phyloP scores from a whole-genome alignment of 2,329 filamentous ascomycete genomes.

The Colletotrichum noveboracense region DNA sequence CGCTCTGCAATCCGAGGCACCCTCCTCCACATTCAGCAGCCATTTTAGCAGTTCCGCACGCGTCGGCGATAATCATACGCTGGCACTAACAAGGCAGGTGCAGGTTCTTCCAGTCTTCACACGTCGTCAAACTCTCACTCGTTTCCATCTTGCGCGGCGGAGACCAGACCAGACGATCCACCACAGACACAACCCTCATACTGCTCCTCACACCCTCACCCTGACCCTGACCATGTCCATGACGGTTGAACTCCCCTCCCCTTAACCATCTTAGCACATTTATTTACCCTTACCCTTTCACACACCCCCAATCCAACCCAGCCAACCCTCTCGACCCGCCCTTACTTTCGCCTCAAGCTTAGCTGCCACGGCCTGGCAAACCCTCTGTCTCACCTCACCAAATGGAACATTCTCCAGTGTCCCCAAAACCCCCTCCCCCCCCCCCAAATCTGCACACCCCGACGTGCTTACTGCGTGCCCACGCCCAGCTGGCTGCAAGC shows the following conservation, averaged over 20 bases:
- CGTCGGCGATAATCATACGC: not conserved
- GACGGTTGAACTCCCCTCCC: not conserved
- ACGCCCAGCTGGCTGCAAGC: not conserved
- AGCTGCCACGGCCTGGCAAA: not conserved
- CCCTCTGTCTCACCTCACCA: not conserved
- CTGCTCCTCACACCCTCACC: not conserved
- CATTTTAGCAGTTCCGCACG: not conserved
- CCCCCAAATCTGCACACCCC: not conserved
- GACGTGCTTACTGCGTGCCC: not conserved
- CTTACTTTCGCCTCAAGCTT: not conserved
- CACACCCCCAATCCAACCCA: not conserved
- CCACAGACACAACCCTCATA: conserved; percentile 16
- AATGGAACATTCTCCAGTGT: not conserved
- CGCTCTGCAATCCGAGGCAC: not conserved
- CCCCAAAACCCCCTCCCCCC: not conserved
- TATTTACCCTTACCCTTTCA: not conserved
- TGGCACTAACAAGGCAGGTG: not conserved
- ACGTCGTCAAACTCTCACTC: conserved; percentile 13
- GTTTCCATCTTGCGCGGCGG: conserved; percentile 7
- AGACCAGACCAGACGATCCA: conserved; percentile 20
- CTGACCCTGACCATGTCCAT: not conserved
- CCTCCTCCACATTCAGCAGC: not conserved
- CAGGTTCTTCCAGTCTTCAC: conserved; percentile 10
- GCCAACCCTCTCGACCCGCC: not conserved
- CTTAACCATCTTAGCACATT: not conserved